Percentiles rank a stretch among this genome's conserved stretches.
Evolutionary conservation across 345 rosid species (phyloP).

Genomic region (Populus davidiana): DNA sequence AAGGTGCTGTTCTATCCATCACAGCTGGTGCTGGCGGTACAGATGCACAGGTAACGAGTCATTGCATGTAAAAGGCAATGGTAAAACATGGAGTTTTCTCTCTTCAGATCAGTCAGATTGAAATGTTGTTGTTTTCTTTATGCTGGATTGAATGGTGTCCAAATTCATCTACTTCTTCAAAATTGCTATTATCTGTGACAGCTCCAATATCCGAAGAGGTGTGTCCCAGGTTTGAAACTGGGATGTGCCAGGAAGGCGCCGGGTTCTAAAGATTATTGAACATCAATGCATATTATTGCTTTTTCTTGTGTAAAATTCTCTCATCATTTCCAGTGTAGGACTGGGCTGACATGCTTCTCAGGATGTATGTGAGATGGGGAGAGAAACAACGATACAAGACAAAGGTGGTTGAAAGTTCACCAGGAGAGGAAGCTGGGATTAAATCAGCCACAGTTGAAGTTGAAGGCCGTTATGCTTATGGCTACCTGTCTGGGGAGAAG

Average conservation of each 20-base stretch:
- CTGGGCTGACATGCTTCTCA: constrained; percentile 97
- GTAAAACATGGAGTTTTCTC: neutral
- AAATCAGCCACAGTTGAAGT: constrained; percentile 85
- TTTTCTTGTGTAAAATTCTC: constrained; percentile 26
- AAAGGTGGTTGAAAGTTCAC: constrained; percentile 77
- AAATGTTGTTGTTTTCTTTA: neutral
- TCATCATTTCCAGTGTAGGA: constrained; percentile 79
- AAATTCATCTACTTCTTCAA: too few relatives aligned
- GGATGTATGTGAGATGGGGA: constrained; percentile 97
- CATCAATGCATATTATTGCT: neutral
- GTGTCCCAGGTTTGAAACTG: too few relatives aligned
- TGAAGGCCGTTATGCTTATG: constrained; percentile 88
- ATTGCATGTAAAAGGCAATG: neutral
- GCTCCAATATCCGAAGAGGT: too few relatives aligned
- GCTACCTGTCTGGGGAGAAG: constrained; percentile 89
- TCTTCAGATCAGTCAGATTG: neutral
- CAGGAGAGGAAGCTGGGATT: constrained; percentile 97
- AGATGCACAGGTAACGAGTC: constrained; percentile 81
- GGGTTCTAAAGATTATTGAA: too few relatives aligned
- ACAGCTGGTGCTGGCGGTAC: constrained; percentile 99
- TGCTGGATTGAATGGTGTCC: neutral
- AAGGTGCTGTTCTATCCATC: constrained; percentile 79
- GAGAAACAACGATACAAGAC: constrained; percentile 88
- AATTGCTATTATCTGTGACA: neutral
- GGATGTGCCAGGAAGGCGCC: too few relatives aligned